These are phyloP conservation scores for Lineolata rhizophorae DNA, from an alignment of 495 filamentous ascomycete genomes.

Conservation along the genomic window DNA sequence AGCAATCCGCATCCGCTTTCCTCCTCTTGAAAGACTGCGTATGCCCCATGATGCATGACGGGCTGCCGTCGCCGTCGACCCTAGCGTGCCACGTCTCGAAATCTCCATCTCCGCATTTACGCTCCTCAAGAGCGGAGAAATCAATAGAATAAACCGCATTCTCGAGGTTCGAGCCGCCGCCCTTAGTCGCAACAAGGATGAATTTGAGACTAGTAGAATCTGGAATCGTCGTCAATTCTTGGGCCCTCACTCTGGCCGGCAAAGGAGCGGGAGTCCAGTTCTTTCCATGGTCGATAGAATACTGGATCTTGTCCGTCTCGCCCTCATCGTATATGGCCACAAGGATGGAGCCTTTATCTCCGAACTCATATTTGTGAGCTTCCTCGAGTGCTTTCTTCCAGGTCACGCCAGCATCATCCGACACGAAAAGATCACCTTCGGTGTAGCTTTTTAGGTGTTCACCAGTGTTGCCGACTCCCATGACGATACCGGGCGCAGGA, in stretches of 20 bases:
- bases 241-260: conserved; percentile 34
- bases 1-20: conserved; percentile 71
- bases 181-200: conserved; percentile 35
- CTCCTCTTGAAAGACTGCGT: conserved; percentile 64
- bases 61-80: conserved; percentile 52
- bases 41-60: conserved; percentile 86
- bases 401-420: conserved; percentile 72
- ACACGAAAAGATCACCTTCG: conserved; percentile 62
- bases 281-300: conserved; percentile 74
- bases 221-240: conserved; percentile 58
- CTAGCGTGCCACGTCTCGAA: conserved; percentile 77
- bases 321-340: conserved; percentile 52
- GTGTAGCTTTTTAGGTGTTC: conserved; percentile 38
- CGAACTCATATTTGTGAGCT: conserved; percentile 90
- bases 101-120: conserved; percentile 57
- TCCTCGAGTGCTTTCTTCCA: conserved; percentile 54
- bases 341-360: conserved; percentile 72
- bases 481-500: conserved; percentile 73
- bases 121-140: conserved; percentile 60
- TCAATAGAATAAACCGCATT: conserved; percentile 51
- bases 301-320: conserved; percentile 41
- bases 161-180: conserved; percentile 22
- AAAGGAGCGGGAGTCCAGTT: conserved; percentile 48
- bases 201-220: conserved; percentile 88
- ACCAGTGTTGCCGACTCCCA: conserved; percentile 83